Percentiles rank a stretch among this genome's conserved stretches.
phyloP scores from a whole-genome alignment of 768 basidiomycete species.

The Mycena vitilis region DNA sequence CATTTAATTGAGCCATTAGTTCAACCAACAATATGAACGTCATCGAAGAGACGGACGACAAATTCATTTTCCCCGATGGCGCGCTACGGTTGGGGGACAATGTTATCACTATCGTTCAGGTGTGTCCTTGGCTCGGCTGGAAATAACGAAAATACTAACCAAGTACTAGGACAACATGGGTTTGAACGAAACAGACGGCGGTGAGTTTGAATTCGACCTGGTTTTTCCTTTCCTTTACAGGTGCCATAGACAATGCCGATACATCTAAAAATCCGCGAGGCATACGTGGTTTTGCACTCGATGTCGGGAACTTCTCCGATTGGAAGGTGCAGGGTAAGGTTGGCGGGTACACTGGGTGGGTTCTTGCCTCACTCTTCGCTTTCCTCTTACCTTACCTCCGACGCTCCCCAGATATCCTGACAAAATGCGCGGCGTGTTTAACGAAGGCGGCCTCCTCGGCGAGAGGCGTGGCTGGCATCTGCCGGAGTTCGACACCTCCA shows the following conservation, averaged over 20 bases:
- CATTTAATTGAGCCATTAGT: conserved; percentile 46
- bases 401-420: conserved; percentile 70
- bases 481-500: conserved; percentile 72
- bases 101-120: conserved; percentile 83
- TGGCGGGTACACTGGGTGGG: conserved; percentile 73
- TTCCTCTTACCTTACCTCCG: not conserved
- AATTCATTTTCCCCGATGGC: conserved; percentile 70
- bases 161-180: conserved; percentile 79
- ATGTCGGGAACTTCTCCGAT: conserved; percentile 64
- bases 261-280: conserved; percentile 81
- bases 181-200: conserved; percentile 66
- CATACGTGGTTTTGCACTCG: conserved; percentile 80
- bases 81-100: conserved; percentile 71
- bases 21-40: conserved; percentile 74
- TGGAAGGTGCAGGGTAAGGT: conserved; percentile 85
- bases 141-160: not conserved
- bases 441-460: conserved; percentile 78
- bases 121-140: conserved; percentile 39
- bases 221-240: not conserved
- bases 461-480: conserved; percentile 84
- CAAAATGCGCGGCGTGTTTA: conserved; percentile 74
- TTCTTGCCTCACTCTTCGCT: not conserved
- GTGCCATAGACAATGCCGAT: conserved; percentile 58
- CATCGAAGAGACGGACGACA: conserved; percentile 75
- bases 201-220: conserved; percentile 44